Evolutionary conservation across 2,329 filamentous ascomycete species (phyloP), one percentile per base, ranked within the genome.

Genomic region (Xylaria digitata): DNA sequence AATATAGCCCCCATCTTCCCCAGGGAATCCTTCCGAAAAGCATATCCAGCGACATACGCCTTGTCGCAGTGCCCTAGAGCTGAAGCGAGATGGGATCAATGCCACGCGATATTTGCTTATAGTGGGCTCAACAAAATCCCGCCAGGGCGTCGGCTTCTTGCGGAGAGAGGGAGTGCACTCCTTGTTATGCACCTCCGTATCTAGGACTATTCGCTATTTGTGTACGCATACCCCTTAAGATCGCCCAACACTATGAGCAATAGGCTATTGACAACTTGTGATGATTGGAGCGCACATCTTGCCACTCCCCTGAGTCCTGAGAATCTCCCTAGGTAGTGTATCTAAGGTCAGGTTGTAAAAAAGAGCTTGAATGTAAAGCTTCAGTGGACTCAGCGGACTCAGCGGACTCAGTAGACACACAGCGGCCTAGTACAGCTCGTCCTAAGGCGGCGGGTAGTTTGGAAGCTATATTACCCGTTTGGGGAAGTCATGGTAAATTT

Each of bases 71-170:
- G 45, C 46, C 57, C 40, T 58, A n/a, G 46, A 59, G 56, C 54
- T 58, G 64, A 59, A 26, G 30, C 21, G 30, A 61, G 45, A 57
- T 65, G 50, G 21, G 67, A 65, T 64, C 45, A 61, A 58, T 68
- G 70, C 70, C 68, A 71, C 70, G 68, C 68, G 70, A 69, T 63
- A 65, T 70, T 67, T 48, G 63, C 65, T 71, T 68, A 71, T 55
- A 59, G 57, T 60, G 58, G 56, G 60, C 59, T 64, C 30, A 49
- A 63, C 26, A 54, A 52, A 43, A 30, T 55, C 59, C 50, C 42
- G 46, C 19, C 49, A 61, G 46, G 23, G 45, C 50, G 52, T 50
- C 34, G 42, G 50, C 43, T 49, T 53, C 40, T 37, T 68, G 54
- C 46, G 55, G 58, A 50, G 34, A 40, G 49, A 43, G 40, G 52